Evolutionary conservation across 495 filamentous ascomycete species (phyloP), one percentile per base, ranked within the genome.

Genomic region (Darksidea phi): DNA sequence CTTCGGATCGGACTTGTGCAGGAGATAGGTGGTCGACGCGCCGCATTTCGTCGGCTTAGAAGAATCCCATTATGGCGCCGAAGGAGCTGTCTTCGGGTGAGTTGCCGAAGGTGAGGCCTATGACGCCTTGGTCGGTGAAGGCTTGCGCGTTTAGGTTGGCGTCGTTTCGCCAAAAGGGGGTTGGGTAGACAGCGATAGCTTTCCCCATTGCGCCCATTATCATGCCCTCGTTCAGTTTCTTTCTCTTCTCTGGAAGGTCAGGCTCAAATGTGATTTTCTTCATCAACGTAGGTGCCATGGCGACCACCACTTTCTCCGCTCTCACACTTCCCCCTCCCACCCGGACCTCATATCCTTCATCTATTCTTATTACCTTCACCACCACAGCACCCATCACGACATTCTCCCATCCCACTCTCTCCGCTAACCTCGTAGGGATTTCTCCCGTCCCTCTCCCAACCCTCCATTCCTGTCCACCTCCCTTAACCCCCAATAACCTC

Each of bases 61-160:
- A 64, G 54, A 72, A 71, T 0, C 70, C 67, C 63, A 71, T 66
- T 7, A 72, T 32, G 4, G 66, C 67, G 0, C 70, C 70, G 20
- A 56, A 66, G 2, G 67, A 58, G 2, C 12, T 51, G 38, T 64
- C 54, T 0, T 48, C 51, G 10, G 70, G 70, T 2, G 67, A 59
- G n/a, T 54, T 68, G 49, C 71, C 68, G 34, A 58, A 69, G 0
- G 69, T 67, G 2, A 59, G 26, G 1, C 61, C 61, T 3, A 67
- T 59, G 6, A 41, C 48, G 0, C 71, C 71, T 1, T 24, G 65
- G 32, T 64, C 64, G 20, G 59, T 64, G 23, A 63, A 24, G 21
- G 47, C 63, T 48, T 63, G 64, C 7, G 54, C 69, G 36, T 62
- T 67, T 8, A 72, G 64, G 7, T 60, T 59, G 41, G 15, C 3